Base-by-base conservation (phyloP, 768 basidiomycete species). In the Cytidiella melzeri region DNA sequence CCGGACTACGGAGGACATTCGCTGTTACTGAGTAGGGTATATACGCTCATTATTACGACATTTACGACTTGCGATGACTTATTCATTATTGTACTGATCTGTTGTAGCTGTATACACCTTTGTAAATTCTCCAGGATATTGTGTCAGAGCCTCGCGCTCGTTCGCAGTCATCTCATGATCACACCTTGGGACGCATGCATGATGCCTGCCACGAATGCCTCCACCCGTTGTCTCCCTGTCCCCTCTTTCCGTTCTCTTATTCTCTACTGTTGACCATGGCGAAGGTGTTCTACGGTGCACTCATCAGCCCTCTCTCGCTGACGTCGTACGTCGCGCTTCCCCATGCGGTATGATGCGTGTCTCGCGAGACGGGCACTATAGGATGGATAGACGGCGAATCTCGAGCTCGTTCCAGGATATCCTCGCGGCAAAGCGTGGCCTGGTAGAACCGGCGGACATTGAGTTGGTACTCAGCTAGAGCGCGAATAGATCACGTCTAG, bases 311-410 rank as follows among this genome's bases (percentile, higher is more conserved):
- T 0, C 55, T 61, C 9, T 70, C 68, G 18, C 62, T 75, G 20
- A 69, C 68, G 0, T 40, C 60, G 27, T 80, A 74, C 58, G 62
- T 64, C 45, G 68, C 76, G 13, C 67, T 77, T 38, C 76, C 81
- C 2, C 66, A 64, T 23, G 76, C 79, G 56, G 66, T 87, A n/a
- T 58, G 91, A 21, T 73, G 69, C 12, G 77, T 92, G 23, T 66
- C 55, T 18, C 51, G 58, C 19, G 12, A 57, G 2, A 57, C 69
- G 1, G 84, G 85, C 0, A 61, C 74, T 43, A 87, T 95, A 42
- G 76, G 77, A 25, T 92, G 87, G 86, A 69, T 91, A 36, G 77
- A 79, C 39, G 68, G 77, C 40, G 71, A 86, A 64, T 61, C 26
- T 58, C 67, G 11, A 63, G 71, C 41, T 61, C 63, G 43, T 57